Conservation (phyloP, 2,329 filamentous ascomycete genomes). For the Ophiostoma sp. region DNA sequence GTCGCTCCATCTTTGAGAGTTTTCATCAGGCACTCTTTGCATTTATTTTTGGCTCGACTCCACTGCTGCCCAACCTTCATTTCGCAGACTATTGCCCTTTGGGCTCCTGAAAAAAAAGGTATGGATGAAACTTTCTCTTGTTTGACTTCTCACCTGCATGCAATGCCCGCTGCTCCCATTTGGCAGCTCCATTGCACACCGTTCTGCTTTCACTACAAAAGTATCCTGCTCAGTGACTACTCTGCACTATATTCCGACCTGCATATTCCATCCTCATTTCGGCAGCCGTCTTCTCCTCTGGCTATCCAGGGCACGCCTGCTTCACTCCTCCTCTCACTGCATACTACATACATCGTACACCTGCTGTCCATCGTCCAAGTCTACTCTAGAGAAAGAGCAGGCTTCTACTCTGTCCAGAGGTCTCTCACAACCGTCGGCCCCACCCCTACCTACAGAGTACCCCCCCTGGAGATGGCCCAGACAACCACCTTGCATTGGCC, state of each 20-base stretch:
- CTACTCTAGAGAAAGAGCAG: background rate
- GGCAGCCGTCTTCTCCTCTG: background rate
- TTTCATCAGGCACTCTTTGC: conserved; percentile 3
- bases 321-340: background rate
- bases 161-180: background rate
- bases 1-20: conserved; percentile 35
- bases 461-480: conserved; percentile 15
- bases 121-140: background rate
- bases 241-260: background rate
- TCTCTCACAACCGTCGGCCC: background rate
- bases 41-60: conserved; percentile 15
- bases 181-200: background rate
- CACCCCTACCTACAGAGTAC: conserved; percentile 4
- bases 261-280: background rate
- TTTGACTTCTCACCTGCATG: conserved; percentile 10
- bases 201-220: background rate
- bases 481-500: conserved; percentile 22
- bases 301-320: background rate
- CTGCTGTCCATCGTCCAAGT: background rate
- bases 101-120: background rate
- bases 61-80: conserved; percentile 26
- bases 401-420: background rate
- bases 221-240: background rate
- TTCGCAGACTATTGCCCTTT: conserved; percentile 2
- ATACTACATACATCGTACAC: background rate